Conservation (phyloP, 1,139 yeast species). For the Komagataea norvegica region DNA sequence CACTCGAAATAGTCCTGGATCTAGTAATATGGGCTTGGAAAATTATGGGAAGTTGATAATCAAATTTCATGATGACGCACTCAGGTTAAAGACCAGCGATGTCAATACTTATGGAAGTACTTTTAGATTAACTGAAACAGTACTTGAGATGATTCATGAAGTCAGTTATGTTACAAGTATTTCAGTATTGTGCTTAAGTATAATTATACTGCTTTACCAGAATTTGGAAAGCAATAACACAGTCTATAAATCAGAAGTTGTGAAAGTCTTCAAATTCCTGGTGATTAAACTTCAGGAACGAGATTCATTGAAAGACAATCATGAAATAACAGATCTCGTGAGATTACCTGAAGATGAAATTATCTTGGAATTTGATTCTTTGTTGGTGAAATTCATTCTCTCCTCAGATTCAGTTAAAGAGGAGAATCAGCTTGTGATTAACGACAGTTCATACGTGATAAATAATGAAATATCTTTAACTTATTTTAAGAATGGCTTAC, state of each 20-base stretch:
- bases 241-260: constrained; percentile 5
- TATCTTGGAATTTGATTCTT: constrained; percentile 4
- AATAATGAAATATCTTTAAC: constrained; percentile 19
- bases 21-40: constrained; percentile 4
- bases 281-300: constrained; percentile 8
- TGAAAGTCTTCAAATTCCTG: constrained; percentile 11
- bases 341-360: not conserved
- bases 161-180: constrained; percentile 17
- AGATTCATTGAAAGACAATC: constrained; percentile 4
- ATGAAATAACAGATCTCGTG: constrained; percentile 1
- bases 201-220: constrained; percentile 15
- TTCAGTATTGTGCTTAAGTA: constrained; percentile 16
- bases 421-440: constrained; percentile 8
- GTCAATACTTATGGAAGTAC: constrained; percentile 3
- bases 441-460: constrained; percentile 7
- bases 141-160: constrained; percentile 16
- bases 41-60: constrained; percentile 22
- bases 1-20: not conserved
- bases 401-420: constrained; percentile 1
- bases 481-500: constrained; percentile 20
- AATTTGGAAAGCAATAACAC: constrained; percentile 8
- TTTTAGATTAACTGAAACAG: constrained; percentile 9
- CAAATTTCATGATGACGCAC: constrained; percentile 14
- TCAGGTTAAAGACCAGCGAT: constrained; percentile 8
- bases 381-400: constrained; percentile 13